Evolutionary conservation across 441 rosid species (phyloP), one percentile per base, ranked within the genome.

Genomic region (Kokia cookei): DNA sequence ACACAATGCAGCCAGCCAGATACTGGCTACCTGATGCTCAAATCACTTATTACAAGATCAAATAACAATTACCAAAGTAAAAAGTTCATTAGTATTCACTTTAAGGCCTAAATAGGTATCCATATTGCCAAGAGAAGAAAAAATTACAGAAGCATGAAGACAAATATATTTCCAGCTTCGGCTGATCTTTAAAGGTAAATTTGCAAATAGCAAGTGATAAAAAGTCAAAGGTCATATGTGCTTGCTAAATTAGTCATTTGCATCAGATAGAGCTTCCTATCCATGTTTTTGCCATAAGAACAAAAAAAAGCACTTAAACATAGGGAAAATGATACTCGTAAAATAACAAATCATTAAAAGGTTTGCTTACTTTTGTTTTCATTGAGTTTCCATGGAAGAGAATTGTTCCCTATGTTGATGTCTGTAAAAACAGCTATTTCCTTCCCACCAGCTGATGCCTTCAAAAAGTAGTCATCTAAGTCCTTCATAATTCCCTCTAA

Each of bases 401-500:
- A 80, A 79, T 82, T 75, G 79, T 82, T 90, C 73, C 81, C 84
- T 72, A 78, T 80, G 74, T 81, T 84, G 74, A 89, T 73, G 79
- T 93, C 93, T 79, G 91, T 69, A n/a, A 95, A 85, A 76, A 95
- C 86, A 75, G 91, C 90, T 50, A 95, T 83, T 80, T 90, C 95
- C 81, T 87, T 89, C 47, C 85, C 88, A 72, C 93, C 82, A 71
- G 88, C 91, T 2, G 93, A 95, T 67, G 96, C 96, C 81, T 87
- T 90, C 63, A 95, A 87, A 86, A 91, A 95, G 82, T 88, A 88
- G 75, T 90, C 98, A 86, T 95, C 99, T 75, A 95, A 81, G 71
- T 91, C 91, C 82, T 84, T 87, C 37, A 85, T 75, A 62, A 95
- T 88, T 53, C 86, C 86, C 76, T 89, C 93, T 86, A 95, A 83